Percentiles rank a stretch among this genome's conserved stretches.
Conservation (phyloP, 208 protist species). For the Trypanosoma mega region DNA sequence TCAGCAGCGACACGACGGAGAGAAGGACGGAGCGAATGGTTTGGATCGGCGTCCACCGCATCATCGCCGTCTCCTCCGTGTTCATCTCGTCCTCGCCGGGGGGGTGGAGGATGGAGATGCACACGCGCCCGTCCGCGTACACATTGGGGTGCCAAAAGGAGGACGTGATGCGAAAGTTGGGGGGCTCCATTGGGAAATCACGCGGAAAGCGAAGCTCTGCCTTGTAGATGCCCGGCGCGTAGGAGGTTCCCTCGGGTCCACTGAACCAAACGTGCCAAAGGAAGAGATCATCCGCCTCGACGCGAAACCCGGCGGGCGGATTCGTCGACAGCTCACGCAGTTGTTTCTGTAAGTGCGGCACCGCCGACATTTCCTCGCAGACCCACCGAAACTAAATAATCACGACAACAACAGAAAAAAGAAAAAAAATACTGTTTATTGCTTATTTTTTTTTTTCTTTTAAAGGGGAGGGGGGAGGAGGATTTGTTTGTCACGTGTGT, state of each 20-base stretch:
- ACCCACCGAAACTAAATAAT: too few species aligned
- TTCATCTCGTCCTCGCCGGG: constrained; percentile 96
- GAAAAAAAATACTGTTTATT: constrained; percentile 11
- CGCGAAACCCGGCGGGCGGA: constrained; percentile 91
- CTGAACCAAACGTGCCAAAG: constrained; percentile 92
- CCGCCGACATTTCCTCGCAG: constrained; percentile 50
- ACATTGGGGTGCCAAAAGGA: constrained; percentile 98
- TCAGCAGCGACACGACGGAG: constrained; percentile 93
- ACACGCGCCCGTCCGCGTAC: constrained; percentile 95
- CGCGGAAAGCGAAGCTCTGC: constrained; percentile 92
- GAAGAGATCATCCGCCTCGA: constrained; percentile 91
- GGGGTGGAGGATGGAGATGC: constrained; percentile 98
- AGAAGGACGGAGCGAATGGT: constrained; percentile 95
- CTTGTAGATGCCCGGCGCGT: constrained; percentile 90
- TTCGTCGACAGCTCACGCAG: constrained; percentile 84
- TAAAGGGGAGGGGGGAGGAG: too few species aligned
- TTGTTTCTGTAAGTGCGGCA: constrained; percentile 90
- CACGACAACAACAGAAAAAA: constrained; percentile 15
- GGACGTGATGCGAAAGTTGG: constrained; percentile 93
- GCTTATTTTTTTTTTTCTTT: too few species aligned
- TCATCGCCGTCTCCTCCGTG: constrained; percentile 87
- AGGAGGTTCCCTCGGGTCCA: constrained; percentile 83
- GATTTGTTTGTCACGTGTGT: too few species aligned
- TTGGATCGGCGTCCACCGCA: constrained; percentile 96
- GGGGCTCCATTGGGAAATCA: constrained; percentile 97